Conservation (phyloP, 176 grass and related monocot species). For the sorghum (Sorghum bicolor) region DNA sequence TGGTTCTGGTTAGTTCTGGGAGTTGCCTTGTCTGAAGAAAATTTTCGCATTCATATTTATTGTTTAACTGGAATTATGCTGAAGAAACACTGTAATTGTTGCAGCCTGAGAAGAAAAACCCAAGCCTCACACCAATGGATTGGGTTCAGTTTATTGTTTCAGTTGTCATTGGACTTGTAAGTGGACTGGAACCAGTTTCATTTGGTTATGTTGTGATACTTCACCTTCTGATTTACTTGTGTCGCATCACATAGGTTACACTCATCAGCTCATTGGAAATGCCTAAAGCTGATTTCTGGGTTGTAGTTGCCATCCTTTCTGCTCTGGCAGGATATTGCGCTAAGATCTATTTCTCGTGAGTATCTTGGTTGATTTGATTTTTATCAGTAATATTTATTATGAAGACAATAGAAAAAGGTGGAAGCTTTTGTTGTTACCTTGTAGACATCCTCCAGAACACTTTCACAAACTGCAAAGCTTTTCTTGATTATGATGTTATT, state of each 20-base stretch:
- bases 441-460: background rate
- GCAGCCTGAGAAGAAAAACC: constrained; percentile 99
- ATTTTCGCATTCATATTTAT: background rate
- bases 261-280: constrained; percentile 90
- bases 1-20: constrained; percentile 72
- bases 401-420: background rate
- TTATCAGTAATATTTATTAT: background rate
- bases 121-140: constrained; percentile 96
- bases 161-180: constrained; percentile 96
- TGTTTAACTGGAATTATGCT: constrained; percentile 11
- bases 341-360: constrained; percentile 99
- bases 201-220: constrained; percentile 21
- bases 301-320: constrained; percentile 82
- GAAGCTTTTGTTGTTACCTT: background rate
- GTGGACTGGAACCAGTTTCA: constrained; percentile 28
- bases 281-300: constrained; percentile 97
- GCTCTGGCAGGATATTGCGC: constrained; percentile 92
- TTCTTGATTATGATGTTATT: background rate
- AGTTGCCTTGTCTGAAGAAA: background rate
- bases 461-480: background rate
- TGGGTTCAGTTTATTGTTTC: constrained; percentile 96
- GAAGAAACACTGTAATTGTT: constrained; percentile 12
- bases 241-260: constrained; percentile 56
- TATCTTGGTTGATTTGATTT: constrained; percentile 14
- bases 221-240: constrained; percentile 37